A percentile compares a stretch with the other conserved stretches of the same genome.
phyloP scores from a whole-genome alignment of 441 rosid genomes.

The Adansonia madagascariensis region DNA sequence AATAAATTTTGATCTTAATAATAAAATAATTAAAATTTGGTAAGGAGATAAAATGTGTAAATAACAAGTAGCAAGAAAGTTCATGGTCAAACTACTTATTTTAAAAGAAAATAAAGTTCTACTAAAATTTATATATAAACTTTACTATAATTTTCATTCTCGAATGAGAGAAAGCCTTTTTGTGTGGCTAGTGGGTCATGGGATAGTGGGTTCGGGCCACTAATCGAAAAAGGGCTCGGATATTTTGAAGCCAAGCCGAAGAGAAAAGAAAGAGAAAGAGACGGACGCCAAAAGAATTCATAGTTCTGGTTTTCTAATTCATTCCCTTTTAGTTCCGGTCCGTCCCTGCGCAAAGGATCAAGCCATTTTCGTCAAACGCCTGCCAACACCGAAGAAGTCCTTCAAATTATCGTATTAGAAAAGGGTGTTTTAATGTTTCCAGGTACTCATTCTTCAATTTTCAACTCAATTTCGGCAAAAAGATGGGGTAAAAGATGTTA shows the following conservation, averaged over 20 bases:
- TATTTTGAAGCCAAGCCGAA: slow-evolving; percentile 28
- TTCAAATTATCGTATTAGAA: not conserved
- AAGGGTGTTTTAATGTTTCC: not conserved
- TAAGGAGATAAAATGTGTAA: too few species aligned
- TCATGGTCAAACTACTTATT: too few species aligned
- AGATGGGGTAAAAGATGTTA: not conserved
- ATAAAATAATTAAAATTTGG: too few species aligned
- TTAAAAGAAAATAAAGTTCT: too few species aligned
- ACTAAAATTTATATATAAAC: too few species aligned
- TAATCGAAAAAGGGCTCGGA: slow-evolving; percentile 12
- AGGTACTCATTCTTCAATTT: slow-evolving; percentile 27
- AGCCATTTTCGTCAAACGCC: slow-evolving; percentile 1
- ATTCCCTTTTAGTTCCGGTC: slow-evolving; percentile 34
- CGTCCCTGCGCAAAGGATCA: not conserved
- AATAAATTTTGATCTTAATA: too few species aligned
- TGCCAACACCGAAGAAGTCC: slow-evolving; percentile 18
- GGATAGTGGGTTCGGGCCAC: slow-evolving; percentile 13
- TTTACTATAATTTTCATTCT: too few species aligned
- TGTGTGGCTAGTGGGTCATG: not conserved
- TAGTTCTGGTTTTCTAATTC: not conserved
- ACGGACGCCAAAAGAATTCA: slow-evolving; percentile 37
- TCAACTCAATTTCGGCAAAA: slow-evolving; percentile 15
- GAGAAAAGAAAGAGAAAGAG: not conserved
- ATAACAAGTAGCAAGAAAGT: too few species aligned
- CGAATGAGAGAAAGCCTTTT: too few species aligned